Conservation (phyloP, 495 filamentous ascomycete species). For the Physcia stellaris region DNA sequence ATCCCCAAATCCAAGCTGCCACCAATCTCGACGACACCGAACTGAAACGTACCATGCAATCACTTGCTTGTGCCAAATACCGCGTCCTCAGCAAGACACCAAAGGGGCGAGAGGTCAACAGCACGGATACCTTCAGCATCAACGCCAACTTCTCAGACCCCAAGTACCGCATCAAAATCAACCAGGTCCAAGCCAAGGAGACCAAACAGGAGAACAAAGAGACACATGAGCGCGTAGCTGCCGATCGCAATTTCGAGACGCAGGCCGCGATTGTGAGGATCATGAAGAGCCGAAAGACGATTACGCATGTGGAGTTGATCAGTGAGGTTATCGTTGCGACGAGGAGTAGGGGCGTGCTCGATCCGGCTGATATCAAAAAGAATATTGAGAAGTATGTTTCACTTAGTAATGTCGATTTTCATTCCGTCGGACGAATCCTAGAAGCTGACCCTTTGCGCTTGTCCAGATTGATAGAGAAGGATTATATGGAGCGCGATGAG, state of each 20-base stretch:
- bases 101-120: slow-evolving; percentile 64
- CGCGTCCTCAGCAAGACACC: slow-evolving; percentile 80
- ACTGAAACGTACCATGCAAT: slow-evolving; percentile 81
- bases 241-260: slow-evolving; percentile 86
- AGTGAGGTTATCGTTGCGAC: slow-evolving; percentile 82
- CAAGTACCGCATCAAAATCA: slow-evolving; percentile 93
- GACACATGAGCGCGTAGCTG: slow-evolving; percentile 77
- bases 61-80: slow-evolving; percentile 76
- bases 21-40: slow-evolving; percentile 61
- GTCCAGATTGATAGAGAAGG: slow-evolving; percentile 78
- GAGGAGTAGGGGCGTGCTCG: slow-evolving; percentile 66
- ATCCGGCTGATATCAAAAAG: slow-evolving; percentile 77
- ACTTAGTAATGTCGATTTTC: too few relatives aligned
- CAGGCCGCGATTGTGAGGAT: slow-evolving; percentile 95
- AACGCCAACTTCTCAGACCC: slow-evolving; percentile 63
- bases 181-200: slow-evolving; percentile 93
- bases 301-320: slow-evolving; percentile 69
- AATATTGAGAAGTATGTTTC: slow-evolving; percentile 81
- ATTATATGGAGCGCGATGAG: slow-evolving; percentile 80
- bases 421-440: too few relatives aligned
- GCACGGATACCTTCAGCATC: slow-evolving; percentile 65
- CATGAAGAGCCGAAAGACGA: slow-evolving; percentile 88
- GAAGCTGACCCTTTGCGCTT: neutral
- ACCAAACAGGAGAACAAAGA: slow-evolving; percentile 83
- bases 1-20: slow-evolving; percentile 52